Conservation (phyloP, 768 basidiomycete genomes). For the Phlebiopsis flavidoalba region DNA sequence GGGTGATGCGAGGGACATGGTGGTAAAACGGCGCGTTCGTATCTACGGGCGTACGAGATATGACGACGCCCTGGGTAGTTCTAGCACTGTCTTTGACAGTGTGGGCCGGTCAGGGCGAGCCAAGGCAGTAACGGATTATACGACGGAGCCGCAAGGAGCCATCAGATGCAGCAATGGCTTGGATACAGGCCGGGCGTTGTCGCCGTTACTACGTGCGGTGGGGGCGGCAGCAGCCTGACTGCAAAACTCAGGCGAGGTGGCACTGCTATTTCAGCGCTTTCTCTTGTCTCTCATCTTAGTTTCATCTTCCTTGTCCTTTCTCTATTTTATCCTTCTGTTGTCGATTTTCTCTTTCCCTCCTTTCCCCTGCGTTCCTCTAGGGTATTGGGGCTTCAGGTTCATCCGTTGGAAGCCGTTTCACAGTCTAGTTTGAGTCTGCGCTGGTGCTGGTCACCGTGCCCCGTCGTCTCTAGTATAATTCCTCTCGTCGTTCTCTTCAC, state of each 20-base stretch:
- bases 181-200: not conserved
- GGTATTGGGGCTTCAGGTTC: conserved; percentile 21
- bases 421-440: conserved; percentile 16
- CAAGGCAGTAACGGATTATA: not conserved
- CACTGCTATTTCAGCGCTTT: conserved; percentile 17
- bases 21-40: not conserved
- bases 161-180: not conserved
- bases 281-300: conserved; percentile 18
- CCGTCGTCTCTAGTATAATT: not conserved
- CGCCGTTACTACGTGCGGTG: conserved; percentile 5
- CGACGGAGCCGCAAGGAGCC: not conserved
- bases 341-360: conserved; percentile 27
- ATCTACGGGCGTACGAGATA: not conserved
- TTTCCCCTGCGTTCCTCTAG: conserved; percentile 19
- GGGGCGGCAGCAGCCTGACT: not conserved
- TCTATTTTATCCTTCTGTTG: conserved; percentile 21
- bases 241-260: conserved; percentile 5
- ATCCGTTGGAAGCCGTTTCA: conserved; percentile 11
- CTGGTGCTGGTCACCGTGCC: conserved; percentile 32
- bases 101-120: not conserved
- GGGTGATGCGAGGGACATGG: not conserved
- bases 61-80: not conserved
- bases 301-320: conserved; percentile 5
- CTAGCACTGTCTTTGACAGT: not conserved
- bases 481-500: conserved; percentile 44